phyloP scores from a whole-genome alignment of 768 basidiomycete genomes.

The Mycena chlorophos region DNA sequence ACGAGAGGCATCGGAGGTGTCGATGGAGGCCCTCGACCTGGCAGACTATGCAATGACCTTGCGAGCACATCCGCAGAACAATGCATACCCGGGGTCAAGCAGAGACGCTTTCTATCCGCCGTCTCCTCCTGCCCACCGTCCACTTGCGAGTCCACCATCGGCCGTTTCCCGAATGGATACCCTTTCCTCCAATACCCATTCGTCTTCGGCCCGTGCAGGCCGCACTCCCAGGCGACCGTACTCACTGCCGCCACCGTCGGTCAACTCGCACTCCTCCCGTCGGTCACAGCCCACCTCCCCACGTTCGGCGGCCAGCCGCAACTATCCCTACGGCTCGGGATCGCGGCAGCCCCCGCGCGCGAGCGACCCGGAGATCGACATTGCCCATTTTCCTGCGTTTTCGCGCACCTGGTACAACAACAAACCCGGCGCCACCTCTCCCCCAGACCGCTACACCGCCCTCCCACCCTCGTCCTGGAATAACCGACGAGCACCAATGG shows the following conservation, averaged over 20 bases:
- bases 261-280: conserved; percentile 27
- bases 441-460: conserved; percentile 26
- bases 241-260: conserved; percentile 47
- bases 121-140: conserved; percentile 17
- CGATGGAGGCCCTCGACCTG: conserved; percentile 70
- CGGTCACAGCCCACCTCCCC: conserved; percentile 20
- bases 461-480: conserved; percentile 21
- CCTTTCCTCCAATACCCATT: conserved; percentile 38
- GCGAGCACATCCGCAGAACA: conserved; percentile 34
- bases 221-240: conserved; percentile 41
- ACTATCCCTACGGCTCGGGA: conserved; percentile 24
- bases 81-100: conserved; percentile 21
- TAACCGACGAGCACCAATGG: conserved; percentile 34
- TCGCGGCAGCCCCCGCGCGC: conserved; percentile 24
- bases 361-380: conserved; percentile 51
- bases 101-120: conserved; percentile 35
- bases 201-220: conserved; percentile 26
- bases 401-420: conserved; percentile 60
- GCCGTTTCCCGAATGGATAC: conserved; percentile 46
- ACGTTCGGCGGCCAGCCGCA: conserved; percentile 23
- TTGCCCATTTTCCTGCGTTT: conserved; percentile 64
- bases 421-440: conserved; percentile 32
- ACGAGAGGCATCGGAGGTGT: conserved; percentile 60
- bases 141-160: conserved; percentile 35
- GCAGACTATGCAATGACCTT: conserved; percentile 67